A percentile compares a stretch with the other conserved stretches of the same genome.
These are phyloP conservation scores for Candida morakotiae DNA, from an alignment of 805 yeast genomes.

Conservation along the genomic window DNA sequence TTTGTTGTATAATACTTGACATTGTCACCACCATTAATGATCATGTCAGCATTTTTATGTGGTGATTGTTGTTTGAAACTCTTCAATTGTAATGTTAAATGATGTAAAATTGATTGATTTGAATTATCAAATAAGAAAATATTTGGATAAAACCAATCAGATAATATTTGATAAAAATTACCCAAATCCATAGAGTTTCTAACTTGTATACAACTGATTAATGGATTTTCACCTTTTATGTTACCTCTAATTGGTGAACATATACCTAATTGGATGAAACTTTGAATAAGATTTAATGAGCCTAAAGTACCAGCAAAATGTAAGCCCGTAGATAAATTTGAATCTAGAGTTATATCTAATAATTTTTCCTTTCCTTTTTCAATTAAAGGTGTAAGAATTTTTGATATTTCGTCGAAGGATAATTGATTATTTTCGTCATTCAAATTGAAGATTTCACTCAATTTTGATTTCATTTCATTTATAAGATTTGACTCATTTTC, in stretches of 20 bases:
- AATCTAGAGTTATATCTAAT: conserved; percentile 36
- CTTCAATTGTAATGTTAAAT: conserved; percentile 55
- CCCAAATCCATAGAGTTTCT: conserved; percentile 79
- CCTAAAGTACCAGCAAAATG: conserved; percentile 43
- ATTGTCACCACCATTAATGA: background rate
- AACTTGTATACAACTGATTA: conserved; percentile 74
- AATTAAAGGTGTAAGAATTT: conserved; percentile 20
- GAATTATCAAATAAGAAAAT: conserved; percentile 48
- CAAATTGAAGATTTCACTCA: conserved; percentile 33
- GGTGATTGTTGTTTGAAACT: no score
- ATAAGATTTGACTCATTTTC: conserved; percentile 23
- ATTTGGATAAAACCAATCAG: conserved; percentile 61
- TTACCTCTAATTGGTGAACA: conserved; percentile 39
- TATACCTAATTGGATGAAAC: conserved; percentile 30
- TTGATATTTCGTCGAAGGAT: conserved; percentile 19
- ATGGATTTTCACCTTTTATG: conserved; percentile 33
- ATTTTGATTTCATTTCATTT: conserved; percentile 28
- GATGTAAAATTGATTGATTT: conserved; percentile 81
- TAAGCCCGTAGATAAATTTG: conserved; percentile 37
- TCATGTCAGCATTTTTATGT: no score
- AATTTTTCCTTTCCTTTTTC: conserved; percentile 11
- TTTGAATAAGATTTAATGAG: conserved; percentile 28
- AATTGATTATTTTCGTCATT: conserved; percentile 19
- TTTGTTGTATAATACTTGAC: conserved; percentile 29
- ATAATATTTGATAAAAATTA: conserved; percentile 67